Percentiles rank a stretch among this genome's conserved stretches.
These are phyloP conservation scores for Cystobasidium sp. DNA, from an alignment of 1,284 basidiomycete genomes.

Conservation along the genomic window DNA sequence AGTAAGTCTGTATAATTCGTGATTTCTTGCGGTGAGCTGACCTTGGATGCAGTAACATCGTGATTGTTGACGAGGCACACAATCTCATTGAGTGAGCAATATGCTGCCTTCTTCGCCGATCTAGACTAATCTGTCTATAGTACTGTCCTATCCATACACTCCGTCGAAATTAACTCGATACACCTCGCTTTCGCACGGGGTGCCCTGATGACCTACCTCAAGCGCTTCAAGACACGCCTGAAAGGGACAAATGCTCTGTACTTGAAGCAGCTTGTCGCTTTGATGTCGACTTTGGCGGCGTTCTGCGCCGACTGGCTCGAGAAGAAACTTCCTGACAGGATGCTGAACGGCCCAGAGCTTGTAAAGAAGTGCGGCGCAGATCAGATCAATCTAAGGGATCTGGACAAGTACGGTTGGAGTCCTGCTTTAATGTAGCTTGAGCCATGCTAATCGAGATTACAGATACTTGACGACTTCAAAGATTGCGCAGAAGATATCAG, in stretches of 20 bases:
- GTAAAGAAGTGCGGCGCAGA: constrained; percentile 70
- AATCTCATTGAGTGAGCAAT: constrained; percentile 60
- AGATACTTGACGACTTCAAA: constrained; percentile 83
- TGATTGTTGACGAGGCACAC: constrained; percentile 96
- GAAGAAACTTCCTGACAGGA: constrained; percentile 59
- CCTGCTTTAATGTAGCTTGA: background rate
- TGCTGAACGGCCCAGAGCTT: constrained; percentile 69
- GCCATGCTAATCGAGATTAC: constrained; percentile 66
- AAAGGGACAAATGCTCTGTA: constrained; percentile 75
- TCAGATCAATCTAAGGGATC: constrained; percentile 69
- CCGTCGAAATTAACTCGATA: constrained; percentile 67
- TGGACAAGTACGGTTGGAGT: constrained; percentile 22
- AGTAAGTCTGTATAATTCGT: constrained; percentile 6
- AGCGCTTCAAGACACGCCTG: constrained; percentile 76
- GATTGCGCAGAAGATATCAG: constrained; percentile 63
- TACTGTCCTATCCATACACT: constrained; percentile 83
- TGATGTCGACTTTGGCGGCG: constrained; percentile 70
- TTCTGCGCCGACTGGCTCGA: constrained; percentile 62
- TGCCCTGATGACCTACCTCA: constrained; percentile 80
- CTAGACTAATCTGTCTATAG: background rate
- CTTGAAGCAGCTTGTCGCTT: constrained; percentile 74
- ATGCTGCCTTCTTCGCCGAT: background rate
- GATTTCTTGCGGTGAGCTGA: background rate
- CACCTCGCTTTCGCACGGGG: constrained; percentile 69
- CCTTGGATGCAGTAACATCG: constrained; percentile 62